Evolutionary conservation across 371 early-diverging fungal genomes (phyloP).

Genomic region (Vairimorpha ceranae): DNA sequence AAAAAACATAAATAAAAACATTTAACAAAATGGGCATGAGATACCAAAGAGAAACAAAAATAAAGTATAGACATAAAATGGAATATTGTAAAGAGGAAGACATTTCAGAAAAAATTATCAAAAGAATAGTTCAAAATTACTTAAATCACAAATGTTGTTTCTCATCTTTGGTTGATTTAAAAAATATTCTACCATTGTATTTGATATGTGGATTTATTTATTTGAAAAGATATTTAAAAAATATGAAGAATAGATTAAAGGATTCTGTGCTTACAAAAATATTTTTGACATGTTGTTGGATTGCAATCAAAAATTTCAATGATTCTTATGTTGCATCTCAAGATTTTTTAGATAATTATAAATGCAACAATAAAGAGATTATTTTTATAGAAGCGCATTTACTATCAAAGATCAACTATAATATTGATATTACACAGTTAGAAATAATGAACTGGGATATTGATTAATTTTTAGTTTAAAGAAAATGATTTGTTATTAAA

Average conservation of each 20-base stretch:
- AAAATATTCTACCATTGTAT: constrained; percentile 7
- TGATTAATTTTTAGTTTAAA: not conserved
- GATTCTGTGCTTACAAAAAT: not conserved
- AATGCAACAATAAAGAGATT: not conserved
- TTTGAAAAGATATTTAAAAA: constrained; percentile 9
- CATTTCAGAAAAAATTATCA: not conserved
- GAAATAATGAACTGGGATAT: constrained; percentile 1
- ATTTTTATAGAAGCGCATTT: constrained; percentile 9
- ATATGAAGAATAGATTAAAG: not conserved
- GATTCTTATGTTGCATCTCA: not conserved
- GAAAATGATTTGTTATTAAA: no score
- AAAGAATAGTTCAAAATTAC: not conserved
- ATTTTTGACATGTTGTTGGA: constrained; percentile 9
- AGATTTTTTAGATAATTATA: constrained; percentile 1
- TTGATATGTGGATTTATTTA: not conserved
- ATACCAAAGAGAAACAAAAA: not conserved
- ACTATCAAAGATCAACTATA: constrained; percentile 1
- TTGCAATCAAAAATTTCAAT: not conserved
- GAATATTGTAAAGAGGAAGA: not conserved
- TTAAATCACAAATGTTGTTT: not conserved
- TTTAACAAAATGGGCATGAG: not conserved
- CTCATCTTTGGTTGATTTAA: not conserved
- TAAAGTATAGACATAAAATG: not conserved
- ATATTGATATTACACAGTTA: not conserved
- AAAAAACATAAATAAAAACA: not conserved